Evolutionary conservation across 139 green algal genomes (phyloP).

Genomic region (Chlamydomonas schloesseri): DNA sequence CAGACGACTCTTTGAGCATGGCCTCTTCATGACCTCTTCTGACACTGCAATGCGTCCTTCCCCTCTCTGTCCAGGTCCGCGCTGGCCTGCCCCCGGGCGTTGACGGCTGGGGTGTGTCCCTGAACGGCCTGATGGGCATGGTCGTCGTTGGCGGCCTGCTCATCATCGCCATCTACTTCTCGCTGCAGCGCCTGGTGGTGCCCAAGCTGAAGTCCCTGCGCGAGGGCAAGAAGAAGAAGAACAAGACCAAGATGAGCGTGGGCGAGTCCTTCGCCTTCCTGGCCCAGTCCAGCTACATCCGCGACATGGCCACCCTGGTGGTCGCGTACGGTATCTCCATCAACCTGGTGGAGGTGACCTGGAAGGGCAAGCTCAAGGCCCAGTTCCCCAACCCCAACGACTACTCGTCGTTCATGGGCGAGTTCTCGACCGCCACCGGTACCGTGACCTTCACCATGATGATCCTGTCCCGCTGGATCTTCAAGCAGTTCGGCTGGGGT

Average conservation of each 20-base stretch:
- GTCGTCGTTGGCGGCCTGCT: slow-evolving; percentile 93
- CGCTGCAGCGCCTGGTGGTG: slow-evolving; percentile 89
- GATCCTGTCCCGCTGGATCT: slow-evolving; percentile 95
- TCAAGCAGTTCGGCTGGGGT: slow-evolving; percentile 97
- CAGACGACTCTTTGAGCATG: too few species aligned
- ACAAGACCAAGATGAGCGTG: slow-evolving; percentile 93
- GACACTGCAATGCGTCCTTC: too few species aligned
- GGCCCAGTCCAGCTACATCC: slow-evolving; percentile 94
- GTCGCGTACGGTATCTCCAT: slow-evolving; percentile 98
- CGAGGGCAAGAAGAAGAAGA: slow-evolving; percentile 91
- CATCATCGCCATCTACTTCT: slow-evolving; percentile 86
- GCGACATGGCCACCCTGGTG: slow-evolving; percentile 94
- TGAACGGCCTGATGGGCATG: slow-evolving; percentile 97
- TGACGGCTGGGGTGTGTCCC: slow-evolving; percentile 96
- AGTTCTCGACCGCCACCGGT: slow-evolving; percentile 89
- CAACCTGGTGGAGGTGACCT: slow-evolving; percentile 99
- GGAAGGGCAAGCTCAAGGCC: slow-evolving; percentile 99
- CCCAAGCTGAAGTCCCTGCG: slow-evolving; percentile 71
- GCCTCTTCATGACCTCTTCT: too few species aligned
- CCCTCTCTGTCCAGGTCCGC: slow-evolving; percentile 77
- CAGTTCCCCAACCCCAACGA: slow-evolving; percentile 99
- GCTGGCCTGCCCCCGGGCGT: slow-evolving; percentile 92
- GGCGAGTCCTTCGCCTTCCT: slow-evolving; percentile 97
- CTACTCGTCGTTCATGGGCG: slow-evolving; percentile 94
- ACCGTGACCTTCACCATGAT: slow-evolving; percentile 98